These are phyloP conservation scores for Stephanodiscus triporus DNA, from an alignment of 108 stramenopile species.

Conservation along the genomic window DNA sequence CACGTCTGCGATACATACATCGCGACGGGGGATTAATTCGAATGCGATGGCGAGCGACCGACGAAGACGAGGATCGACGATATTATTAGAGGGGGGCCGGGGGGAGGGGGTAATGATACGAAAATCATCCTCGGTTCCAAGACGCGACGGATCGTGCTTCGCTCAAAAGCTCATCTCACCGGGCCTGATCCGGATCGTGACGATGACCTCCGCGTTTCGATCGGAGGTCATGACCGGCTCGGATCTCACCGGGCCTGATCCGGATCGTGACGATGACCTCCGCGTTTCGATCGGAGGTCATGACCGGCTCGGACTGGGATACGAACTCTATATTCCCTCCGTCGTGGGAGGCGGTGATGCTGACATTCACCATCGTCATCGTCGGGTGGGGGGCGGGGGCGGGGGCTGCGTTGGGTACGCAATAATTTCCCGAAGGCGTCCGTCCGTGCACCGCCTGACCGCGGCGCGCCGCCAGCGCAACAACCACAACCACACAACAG, in stretches of 20 bases:
- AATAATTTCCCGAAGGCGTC: no score
- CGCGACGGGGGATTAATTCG: not conserved
- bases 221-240: not conserved
- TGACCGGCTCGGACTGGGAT: not conserved
- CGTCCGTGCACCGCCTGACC: no score
- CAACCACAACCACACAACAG: no score
- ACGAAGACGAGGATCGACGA: no score
- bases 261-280: conserved; percentile 24
- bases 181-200: conserved; percentile 22
- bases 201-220: conserved; percentile 21
- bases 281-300: not conserved
- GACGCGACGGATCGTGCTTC: not conserved
- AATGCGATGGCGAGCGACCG: no score
- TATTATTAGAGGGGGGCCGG: no score
- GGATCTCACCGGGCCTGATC: conserved; percentile 15
- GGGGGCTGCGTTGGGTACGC: no score
- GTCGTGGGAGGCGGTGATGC: conserved; percentile 78
- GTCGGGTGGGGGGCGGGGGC: no score
- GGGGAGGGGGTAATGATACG: no score
- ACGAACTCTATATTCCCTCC: conserved; percentile 77
- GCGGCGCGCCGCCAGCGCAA: no score
- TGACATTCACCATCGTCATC: conserved; percentile 24
- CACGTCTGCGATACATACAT: conserved; percentile 46
- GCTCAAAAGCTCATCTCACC: no score
- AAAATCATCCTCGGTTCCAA: no score